Conservation (phyloP, 352 stramenopile species). For the Globisporangium rhizosaccharum region DNA sequence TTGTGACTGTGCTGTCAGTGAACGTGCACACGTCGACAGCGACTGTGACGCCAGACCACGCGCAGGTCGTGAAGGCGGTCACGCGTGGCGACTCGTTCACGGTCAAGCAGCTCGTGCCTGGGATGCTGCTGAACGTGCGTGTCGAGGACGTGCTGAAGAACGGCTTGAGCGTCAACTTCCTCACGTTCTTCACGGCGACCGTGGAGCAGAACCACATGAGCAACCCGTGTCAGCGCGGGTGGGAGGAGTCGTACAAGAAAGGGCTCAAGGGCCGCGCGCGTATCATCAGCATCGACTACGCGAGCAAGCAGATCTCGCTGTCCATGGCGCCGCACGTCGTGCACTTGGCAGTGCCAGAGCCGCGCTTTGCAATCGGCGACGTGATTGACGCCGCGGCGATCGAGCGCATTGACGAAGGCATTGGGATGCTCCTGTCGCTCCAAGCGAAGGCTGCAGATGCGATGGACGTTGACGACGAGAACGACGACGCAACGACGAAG, state of each 20-base stretch:
- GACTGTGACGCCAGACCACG: conserved; percentile 61
- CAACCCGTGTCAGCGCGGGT: conserved; percentile 67
- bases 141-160: conserved; percentile 89
- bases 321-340: conserved; percentile 88
- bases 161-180: conserved; percentile 83
- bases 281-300: conserved; percentile 77
- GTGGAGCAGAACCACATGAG: conserved; percentile 90
- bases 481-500: conserved; percentile 11
- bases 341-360: conserved; percentile 59
- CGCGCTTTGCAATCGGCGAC: conserved; percentile 57
- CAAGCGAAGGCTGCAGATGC: conserved; percentile 32
- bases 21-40: conserved; percentile 75
- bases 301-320: conserved; percentile 70
- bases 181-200: conserved; percentile 84
- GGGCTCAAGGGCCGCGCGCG: conserved; percentile 81
- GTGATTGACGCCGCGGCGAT: conserved; percentile 64
- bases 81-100: conserved; percentile 82
- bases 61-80: conserved; percentile 67
- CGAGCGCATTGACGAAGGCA: conserved; percentile 75
- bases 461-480: conserved; percentile 47
- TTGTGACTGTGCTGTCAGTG: conserved; percentile 63
- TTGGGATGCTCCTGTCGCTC: conserved; percentile 85
- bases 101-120: conserved; percentile 85
- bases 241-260: conserved; percentile 72
- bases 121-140: conserved; percentile 90